These are phyloP conservation scores for Stevia rebaudiana DNA, from an alignment of 140 eudicot species.

Conservation along the genomic window DNA sequence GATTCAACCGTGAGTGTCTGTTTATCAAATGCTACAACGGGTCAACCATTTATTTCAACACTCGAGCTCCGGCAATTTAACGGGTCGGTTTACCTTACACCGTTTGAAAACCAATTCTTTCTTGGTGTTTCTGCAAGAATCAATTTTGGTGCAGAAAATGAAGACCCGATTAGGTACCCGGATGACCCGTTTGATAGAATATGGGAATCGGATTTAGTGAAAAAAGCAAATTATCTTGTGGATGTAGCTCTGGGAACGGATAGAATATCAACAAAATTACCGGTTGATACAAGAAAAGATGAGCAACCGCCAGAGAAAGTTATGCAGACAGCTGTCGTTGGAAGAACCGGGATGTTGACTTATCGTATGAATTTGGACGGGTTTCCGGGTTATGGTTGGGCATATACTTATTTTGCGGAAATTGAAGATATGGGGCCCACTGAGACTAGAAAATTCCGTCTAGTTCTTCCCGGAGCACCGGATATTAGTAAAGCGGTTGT, in stretches of 20 bases:
- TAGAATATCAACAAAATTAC: conserved; percentile 54
- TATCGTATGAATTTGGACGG: conserved; percentile 91
- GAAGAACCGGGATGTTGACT: conserved; percentile 77
- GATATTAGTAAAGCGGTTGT: conserved; percentile 62
- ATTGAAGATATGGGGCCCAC: conserved; percentile 55
- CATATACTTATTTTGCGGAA: conserved; percentile 84
- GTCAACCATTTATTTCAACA: conserved; percentile 86
- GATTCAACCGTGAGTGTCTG: conserved; percentile 71
- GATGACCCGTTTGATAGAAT: conserved; percentile 96
- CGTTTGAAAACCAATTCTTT: conserved; percentile 66
- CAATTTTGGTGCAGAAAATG: conserved; percentile 86
- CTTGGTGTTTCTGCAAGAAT: conserved; percentile 95
- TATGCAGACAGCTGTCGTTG: conserved; percentile 98
- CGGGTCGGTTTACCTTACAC: conserved; percentile 66
- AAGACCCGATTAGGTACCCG: conserved; percentile 83
- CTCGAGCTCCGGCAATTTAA: conserved; percentile 96
- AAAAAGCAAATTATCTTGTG: conserved; percentile 86
- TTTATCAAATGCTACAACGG: conserved; percentile 93
- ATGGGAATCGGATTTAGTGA: conserved; percentile 79
- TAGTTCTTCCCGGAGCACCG: conserved; percentile 56
- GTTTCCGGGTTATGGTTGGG: conserved; percentile 96
- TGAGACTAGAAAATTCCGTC: conserved; percentile 59
- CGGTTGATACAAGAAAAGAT: conserved; percentile 45
- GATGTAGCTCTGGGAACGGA: conserved; percentile 94
- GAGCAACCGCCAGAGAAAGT: conserved; percentile 91